phyloP scores from a whole-genome alignment of 345 rosid genomes.

The Sonneratia caseolaris region DNA sequence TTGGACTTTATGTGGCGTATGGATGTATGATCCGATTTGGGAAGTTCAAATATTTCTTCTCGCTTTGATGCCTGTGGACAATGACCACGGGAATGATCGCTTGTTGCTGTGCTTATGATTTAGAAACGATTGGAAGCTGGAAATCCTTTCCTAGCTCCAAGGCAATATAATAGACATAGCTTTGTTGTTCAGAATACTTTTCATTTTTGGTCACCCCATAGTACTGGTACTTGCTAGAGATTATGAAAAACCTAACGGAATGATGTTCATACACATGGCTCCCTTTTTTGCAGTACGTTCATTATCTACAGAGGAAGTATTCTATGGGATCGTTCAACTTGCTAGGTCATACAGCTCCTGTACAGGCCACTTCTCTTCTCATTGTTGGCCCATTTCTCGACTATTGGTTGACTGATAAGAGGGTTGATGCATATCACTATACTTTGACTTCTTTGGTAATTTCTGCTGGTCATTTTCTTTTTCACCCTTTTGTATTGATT shows the following conservation, averaged over 20 bases:
- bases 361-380: slow-evolving; percentile 80
- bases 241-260: background rate
- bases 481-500: no score
- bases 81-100: no score
- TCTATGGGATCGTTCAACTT: slow-evolving; percentile 82
- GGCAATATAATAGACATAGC: no score
- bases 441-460: slow-evolving; percentile 53
- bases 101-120: no score
- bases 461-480: background rate
- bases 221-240: background rate
- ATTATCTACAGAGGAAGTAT: slow-evolving; percentile 80
- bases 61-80: no score
- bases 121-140: no score
- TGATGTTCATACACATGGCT: background rate
- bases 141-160: no score
- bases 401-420: slow-evolving; percentile 70
- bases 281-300: slow-evolving; percentile 67
- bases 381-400: slow-evolving; percentile 80
- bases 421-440: slow-evolving; percentile 62
- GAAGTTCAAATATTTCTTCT: no score
- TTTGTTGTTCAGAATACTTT: background rate
- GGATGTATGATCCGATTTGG: no score
- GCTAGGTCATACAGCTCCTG: slow-evolving; percentile 94
- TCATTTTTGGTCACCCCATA: no score
- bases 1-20: no score